phyloP scores from a whole-genome alignment of 2,329 filamentous ascomycete species.

The Alternaria novae-zelandiae region DNA sequence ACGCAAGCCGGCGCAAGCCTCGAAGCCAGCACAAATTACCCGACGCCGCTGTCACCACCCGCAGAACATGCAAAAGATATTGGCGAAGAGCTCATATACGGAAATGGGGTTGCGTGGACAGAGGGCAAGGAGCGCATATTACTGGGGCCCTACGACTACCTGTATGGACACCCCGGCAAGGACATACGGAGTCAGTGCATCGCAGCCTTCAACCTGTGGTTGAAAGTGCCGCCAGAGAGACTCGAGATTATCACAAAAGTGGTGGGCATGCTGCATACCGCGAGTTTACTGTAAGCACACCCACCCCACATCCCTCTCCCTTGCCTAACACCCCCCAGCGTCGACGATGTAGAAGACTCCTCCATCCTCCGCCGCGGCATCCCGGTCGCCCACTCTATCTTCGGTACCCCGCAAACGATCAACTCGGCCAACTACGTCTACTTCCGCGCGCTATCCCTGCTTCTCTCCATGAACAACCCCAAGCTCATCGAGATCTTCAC shows the following conservation, averaged over 20 bases:
- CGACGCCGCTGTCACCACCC: conserved; percentile 39
- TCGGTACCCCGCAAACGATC: conserved; percentile 85
- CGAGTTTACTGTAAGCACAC: conserved; percentile 68
- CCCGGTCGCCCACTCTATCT: conserved; percentile 84
- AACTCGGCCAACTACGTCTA: conserved; percentile 92
- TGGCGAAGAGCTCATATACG: conserved; percentile 50
- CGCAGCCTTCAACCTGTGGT: conserved; percentile 79
- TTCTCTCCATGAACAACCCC: conserved; percentile 73
- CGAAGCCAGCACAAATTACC: conserved; percentile 31
- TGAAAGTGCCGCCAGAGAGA: conserved; percentile 73
- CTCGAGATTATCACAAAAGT: conserved; percentile 79
- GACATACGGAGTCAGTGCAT: conserved; percentile 83
- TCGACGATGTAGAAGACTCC: conserved; percentile 88
- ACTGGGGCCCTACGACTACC: conserved; percentile 80
- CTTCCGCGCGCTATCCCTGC: conserved; percentile 77
- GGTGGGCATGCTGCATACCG: conserved; percentile 84
- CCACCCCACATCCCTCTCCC: neutral
- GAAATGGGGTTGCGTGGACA: conserved; percentile 65
- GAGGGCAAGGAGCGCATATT: conserved; percentile 78
- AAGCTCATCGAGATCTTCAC: conserved; percentile 74
- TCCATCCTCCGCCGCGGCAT: conserved; percentile 77
- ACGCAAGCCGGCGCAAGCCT: neutral
- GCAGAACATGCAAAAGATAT: conserved; percentile 34
- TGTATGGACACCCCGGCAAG: conserved; percentile 80
- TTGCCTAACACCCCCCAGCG: conserved; percentile 32